Conservation (phyloP, 192 early-diverging fungal species). For the Backusella mclennaniae region DNA sequence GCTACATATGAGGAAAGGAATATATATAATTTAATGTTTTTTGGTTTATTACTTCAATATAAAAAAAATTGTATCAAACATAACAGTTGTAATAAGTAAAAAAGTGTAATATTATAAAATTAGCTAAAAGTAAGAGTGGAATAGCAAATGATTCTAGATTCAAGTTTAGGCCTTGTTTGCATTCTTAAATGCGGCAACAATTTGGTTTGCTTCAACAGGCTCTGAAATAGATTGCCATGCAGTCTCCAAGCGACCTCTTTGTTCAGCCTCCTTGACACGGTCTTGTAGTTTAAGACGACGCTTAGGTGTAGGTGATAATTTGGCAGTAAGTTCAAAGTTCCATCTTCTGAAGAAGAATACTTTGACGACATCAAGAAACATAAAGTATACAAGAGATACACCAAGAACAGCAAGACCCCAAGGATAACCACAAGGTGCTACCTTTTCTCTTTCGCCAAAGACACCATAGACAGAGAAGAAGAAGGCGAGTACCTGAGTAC, state of each 20-base stretch:
- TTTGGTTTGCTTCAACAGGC: constrained; percentile 21
- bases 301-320: constrained; percentile 61
- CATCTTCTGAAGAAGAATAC: constrained; percentile 71
- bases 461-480: constrained; percentile 72
- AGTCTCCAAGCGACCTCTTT: neutral
- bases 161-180: neutral
- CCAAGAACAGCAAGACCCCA: constrained; percentile 66
- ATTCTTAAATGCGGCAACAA: constrained; percentile 26
- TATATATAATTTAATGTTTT: neutral
- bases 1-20: too few species aligned
- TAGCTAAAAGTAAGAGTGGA: neutral
- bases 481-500: constrained; percentile 85
- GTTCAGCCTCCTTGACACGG: constrained; percentile 37
- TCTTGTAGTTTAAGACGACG: constrained; percentile 54
- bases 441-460: constrained; percentile 35
- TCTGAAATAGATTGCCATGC: neutral
- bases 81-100: neutral
- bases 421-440: constrained; percentile 53
- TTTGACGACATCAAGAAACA: constrained; percentile 81
- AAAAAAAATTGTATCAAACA: neutral
- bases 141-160: neutral
- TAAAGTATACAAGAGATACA: constrained; percentile 70
- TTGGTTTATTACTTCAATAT: neutral
- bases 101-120: neutral
- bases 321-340: constrained; percentile 84